These are phyloP conservation scores for Colletotrichum horii DNA, from an alignment of 2,329 filamentous ascomycete species.

Conservation along the genomic window DNA sequence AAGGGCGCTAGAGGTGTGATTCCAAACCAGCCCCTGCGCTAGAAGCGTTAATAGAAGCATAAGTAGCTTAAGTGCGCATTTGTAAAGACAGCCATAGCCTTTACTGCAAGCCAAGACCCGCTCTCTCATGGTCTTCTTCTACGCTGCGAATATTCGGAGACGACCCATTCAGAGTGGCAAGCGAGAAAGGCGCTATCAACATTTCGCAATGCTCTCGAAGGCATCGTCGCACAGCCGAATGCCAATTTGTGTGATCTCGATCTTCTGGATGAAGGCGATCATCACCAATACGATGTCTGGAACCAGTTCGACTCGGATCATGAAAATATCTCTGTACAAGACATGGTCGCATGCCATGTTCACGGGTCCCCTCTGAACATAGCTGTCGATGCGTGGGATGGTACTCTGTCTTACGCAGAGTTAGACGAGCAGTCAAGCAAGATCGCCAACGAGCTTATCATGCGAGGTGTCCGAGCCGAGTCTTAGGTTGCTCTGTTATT, in stretches of 20 bases:
- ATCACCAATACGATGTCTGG: background rate
- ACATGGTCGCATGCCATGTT: background rate
- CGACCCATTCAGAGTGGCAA: background rate
- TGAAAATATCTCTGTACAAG: background rate
- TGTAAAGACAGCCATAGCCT: background rate
- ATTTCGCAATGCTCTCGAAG: background rate
- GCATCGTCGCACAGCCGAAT: background rate
- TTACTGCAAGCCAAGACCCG: background rate
- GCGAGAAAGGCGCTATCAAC: background rate
- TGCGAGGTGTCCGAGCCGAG: background rate
- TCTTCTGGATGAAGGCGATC: background rate
- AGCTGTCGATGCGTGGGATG: constrained; percentile 29
- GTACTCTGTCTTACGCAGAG: constrained; percentile 25
- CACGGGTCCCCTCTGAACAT: background rate
- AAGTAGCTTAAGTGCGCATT: too few species aligned
- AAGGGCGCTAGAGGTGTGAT: too few species aligned
- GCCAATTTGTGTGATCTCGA: background rate
- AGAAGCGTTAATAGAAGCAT: too few species aligned
- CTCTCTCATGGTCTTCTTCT: background rate
- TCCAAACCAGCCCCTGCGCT: too few species aligned
- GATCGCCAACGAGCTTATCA: constrained; percentile 16
- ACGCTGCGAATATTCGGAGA: background rate
- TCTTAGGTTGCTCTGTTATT: constrained; percentile 28
- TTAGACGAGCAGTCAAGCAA: constrained; percentile 24
- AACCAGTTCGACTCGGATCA: background rate